Conservation (phyloP, 2,329 filamentous ascomycete species). For the Neopestalotiopsis rosae region DNA sequence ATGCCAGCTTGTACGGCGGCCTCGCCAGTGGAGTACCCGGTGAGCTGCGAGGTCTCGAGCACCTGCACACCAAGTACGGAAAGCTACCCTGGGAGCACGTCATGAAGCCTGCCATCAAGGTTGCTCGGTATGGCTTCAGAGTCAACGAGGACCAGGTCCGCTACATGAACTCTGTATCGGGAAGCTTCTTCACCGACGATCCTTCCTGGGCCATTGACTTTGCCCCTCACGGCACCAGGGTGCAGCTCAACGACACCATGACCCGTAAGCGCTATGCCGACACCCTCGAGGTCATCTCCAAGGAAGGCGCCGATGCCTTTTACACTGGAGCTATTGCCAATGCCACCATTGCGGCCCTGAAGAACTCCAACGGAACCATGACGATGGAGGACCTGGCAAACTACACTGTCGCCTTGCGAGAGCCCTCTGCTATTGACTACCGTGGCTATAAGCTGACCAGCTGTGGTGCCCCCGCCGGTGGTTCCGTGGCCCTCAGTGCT, state of each 20-base stretch:
- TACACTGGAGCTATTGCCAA: conserved; percentile 48
- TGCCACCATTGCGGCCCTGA: conserved; percentile 62
- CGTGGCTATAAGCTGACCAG: conserved; percentile 72
- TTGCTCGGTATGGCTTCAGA: conserved; percentile 75
- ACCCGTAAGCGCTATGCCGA: conserved; percentile 60
- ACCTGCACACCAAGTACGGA: conserved; percentile 74
- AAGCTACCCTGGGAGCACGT: conserved; percentile 69
- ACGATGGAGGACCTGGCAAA: conserved; percentile 78
- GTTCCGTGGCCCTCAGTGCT: conserved; percentile 72
- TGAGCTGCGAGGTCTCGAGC: conserved; percentile 74
- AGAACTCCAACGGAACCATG: conserved; percentile 75
- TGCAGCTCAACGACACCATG: conserved; percentile 43
- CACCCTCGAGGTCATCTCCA: conserved; percentile 56
- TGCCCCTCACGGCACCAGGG: conserved; percentile 51
- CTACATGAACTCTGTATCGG: conserved; percentile 65
- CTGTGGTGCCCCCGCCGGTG: conserved; percentile 74
- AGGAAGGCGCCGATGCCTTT: conserved; percentile 41
- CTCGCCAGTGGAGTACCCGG: conserved; percentile 74
- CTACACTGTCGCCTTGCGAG: conserved; percentile 70
- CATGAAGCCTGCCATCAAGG: conserved; percentile 71
- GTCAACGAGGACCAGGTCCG: conserved; percentile 70
- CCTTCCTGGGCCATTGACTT: conserved; percentile 85
- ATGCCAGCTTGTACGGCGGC: conserved; percentile 70
- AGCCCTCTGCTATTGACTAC: conserved; percentile 67
- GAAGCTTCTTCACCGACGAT: conserved; percentile 70